Conservation (phyloP, 805 yeast genomes). For the Phaffomyces antillensis region DNA sequence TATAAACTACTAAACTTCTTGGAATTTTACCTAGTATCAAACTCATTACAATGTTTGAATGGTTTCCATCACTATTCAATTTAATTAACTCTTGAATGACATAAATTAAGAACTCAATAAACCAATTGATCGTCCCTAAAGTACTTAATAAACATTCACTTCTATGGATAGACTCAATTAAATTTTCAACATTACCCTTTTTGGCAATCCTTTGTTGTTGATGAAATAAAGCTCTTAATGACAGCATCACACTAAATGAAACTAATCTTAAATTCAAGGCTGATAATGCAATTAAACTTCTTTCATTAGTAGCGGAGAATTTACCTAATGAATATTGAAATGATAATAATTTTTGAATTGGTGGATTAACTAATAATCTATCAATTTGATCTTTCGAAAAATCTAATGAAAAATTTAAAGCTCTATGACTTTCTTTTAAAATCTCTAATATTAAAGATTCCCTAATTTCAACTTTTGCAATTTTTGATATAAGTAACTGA, state of each 20-base stretch:
- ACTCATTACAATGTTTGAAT: conserved; percentile 43
- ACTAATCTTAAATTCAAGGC: conserved; percentile 62
- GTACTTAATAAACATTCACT: conserved; percentile 57
- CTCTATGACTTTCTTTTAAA: conserved; percentile 63
- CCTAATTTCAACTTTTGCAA: conserved; percentile 19
- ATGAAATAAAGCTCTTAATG: conserved; percentile 52
- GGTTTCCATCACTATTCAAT: conserved; percentile 20
- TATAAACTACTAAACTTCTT: conserved; percentile 56
- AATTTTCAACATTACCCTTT: conserved; percentile 31
- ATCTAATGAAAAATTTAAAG: conserved; percentile 66
- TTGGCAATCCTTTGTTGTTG: conserved; percentile 55
- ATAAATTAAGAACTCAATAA: conserved; percentile 67
- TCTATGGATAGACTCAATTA: conserved; percentile 47
- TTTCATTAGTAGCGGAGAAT: conserved; percentile 13
- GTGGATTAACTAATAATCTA: conserved; percentile 66
- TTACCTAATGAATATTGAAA: conserved; percentile 64
- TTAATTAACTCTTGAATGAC: conserved; percentile 67
- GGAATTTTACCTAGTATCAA: conserved; percentile 64
- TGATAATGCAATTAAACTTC: conserved; percentile 34
- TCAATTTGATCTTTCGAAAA: conserved; percentile 70
- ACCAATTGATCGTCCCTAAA: conserved; percentile 82
- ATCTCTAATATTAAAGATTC: conserved; percentile 35
- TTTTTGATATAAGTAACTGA: conserved; percentile 36
- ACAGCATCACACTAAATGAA: conserved; percentile 62
- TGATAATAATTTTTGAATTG: conserved; percentile 64